Conservation (phyloP, 108 stramenopile genomes). For the Nitzschia sp. region DNA sequence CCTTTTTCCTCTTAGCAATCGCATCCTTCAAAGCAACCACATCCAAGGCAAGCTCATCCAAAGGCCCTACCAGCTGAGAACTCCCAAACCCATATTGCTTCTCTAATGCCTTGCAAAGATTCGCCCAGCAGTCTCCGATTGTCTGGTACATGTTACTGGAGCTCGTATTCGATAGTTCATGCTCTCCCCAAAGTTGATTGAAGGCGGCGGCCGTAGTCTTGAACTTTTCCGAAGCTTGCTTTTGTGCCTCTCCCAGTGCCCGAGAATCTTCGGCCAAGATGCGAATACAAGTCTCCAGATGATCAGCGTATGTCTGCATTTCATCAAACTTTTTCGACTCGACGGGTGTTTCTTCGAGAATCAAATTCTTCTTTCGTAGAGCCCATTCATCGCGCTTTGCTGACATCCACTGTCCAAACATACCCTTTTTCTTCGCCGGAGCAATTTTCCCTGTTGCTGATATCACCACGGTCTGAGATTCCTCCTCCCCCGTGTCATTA, state of each 20-base stretch:
- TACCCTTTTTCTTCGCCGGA: conserved; percentile 19
- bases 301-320: conserved; percentile 32
- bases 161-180: conserved; percentile 40
- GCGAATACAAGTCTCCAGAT: conserved; percentile 32
- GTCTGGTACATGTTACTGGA: conserved; percentile 37
- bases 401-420: conserved; percentile 29
- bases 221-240: conserved; percentile 8
- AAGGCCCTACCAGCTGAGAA: conserved; percentile 15
- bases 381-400: conserved; percentile 24
- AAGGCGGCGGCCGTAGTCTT: conserved; percentile 41
- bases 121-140: conserved; percentile 32
- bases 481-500: conserved; percentile 2
- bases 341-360: conserved; percentile 33
- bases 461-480: neutral
- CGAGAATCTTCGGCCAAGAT: conserved; percentile 33
- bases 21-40: conserved; percentile 36
- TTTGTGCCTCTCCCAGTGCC: neutral
- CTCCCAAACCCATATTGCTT: conserved; percentile 10
- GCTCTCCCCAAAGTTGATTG: conserved; percentile 41
- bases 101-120: conserved; percentile 19
- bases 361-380: conserved; percentile 17
- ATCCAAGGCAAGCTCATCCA: conserved; percentile 40
- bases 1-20: conserved; percentile 29
- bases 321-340: conserved; percentile 40
- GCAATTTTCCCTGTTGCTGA: neutral